Base-by-base conservation (phyloP, 1,284 basidiomycete genomes). In the Ustilago xerochloae region DNA sequence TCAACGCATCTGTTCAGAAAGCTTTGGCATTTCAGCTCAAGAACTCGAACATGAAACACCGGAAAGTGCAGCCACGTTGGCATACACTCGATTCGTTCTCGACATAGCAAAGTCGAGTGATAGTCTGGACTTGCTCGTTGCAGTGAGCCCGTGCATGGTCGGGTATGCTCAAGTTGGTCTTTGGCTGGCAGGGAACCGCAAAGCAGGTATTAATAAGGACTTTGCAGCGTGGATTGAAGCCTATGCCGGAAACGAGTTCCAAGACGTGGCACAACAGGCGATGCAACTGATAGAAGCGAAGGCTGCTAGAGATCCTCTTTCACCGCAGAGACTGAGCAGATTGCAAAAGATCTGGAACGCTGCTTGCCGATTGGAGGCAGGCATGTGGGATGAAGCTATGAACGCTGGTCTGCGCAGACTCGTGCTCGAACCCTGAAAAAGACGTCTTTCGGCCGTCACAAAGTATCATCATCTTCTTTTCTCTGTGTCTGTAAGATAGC, bases 151-250 rank as follows among this genome's bases (percentile, higher is more conserved):
- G 5, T 98, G 95, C 83, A 87, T 97, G 13, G 86, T 97, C 0
- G 95, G 95, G 0, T 98, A 97, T 80, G 95, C 93, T n/a, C 93
- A 97, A 84, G 92, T 96, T 0, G 95, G 94, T 0, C 86, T 93
- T 39, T 75, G 79, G 51, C 63, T 95, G 89, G 47, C 35, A 18
- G 35, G 63, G 20, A 57, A 65, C 16, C 39, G 59, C 13, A 51
- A 45, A 5, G 18, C 48, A 4, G 51, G 26, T 4, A 46, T 68
- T 16, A 48, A 71, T 38, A 49, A 50, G 16, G 64, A 61, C 36
- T 76, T 71, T 12, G 51, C 46, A 6, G 85, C 86, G 51, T 96
- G 94, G 93, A 93, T 95, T 63, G 89, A 92, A 29, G 91, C 91
- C 65, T 96, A 97, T 79, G 86, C 90, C 0, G 91, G 92, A 0